Evolutionary conservation across 495 filamentous ascomycete species (phyloP).

Genomic region (Halenospora varia): DNA sequence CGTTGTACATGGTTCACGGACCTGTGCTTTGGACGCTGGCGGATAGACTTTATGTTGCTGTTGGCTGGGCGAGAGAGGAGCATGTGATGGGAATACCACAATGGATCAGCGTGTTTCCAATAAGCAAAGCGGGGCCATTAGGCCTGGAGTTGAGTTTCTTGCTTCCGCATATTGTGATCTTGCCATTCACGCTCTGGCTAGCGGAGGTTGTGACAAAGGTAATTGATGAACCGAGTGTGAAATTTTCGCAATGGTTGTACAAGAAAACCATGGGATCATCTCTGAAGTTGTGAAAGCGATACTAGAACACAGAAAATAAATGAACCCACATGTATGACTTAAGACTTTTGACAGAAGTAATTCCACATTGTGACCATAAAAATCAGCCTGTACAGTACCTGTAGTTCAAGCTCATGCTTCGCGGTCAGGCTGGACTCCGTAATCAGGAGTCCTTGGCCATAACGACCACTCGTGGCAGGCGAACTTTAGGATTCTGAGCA

Average conservation of each 20-base stretch:
- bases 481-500: no score
- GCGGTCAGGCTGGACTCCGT: no score
- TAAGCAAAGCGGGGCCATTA: conserved; percentile 34
- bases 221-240: conserved; percentile 52
- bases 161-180: conserved; percentile 44
- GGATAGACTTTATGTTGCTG: conserved; percentile 45
- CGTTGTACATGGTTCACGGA: conserved; percentile 31
- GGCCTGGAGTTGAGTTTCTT: conserved; percentile 51
- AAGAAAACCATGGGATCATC: conserved; percentile 31
- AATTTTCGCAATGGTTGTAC: conserved; percentile 50
- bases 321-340: no score
- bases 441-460: no score
- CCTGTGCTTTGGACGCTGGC: conserved; percentile 47
- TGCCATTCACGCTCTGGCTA: conserved; percentile 51
- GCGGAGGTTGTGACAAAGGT: conserved; percentile 50
- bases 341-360: no score
- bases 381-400: no score
- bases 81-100: conserved; percentile 30
- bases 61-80: conserved; percentile 34
- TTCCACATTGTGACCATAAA: no score
- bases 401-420: no score
- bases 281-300: no score
- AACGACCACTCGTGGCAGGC: no score
- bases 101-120: conserved; percentile 5
- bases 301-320: no score